These are phyloP conservation scores for Gelatoporia subvermispora DNA, from an alignment of 768 basidiomycete genomes.

Conservation along the genomic window DNA sequence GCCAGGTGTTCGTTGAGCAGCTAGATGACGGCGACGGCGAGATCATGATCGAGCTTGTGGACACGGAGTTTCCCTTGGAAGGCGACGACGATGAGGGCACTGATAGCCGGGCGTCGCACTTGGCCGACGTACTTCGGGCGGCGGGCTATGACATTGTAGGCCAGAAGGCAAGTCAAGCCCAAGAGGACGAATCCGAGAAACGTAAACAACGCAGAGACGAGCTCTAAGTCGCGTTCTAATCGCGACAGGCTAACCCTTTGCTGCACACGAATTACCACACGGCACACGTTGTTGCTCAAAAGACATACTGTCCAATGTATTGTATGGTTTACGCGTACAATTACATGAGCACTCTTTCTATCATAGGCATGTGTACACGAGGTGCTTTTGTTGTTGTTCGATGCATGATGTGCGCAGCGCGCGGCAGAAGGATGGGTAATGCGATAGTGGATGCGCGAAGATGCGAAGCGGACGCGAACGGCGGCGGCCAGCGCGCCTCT, in stretches of 20 bases:
- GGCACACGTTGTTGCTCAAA: not conserved
- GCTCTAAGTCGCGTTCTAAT: constrained; percentile 10
- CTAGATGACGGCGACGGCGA: constrained; percentile 20
- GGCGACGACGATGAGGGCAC: constrained; percentile 36
- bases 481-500: too few species aligned
- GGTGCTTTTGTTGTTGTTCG: constrained; percentile 2
- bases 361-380: constrained; percentile 15
- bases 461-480: too few species aligned
- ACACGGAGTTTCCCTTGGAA: constrained; percentile 25
- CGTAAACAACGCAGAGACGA: constrained; percentile 17
- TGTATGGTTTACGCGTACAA: constrained; percentile 23
- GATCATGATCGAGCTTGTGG: constrained; percentile 19
- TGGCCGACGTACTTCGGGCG: constrained; percentile 17
- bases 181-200: constrained; percentile 8
- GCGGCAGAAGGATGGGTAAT: too few species aligned
- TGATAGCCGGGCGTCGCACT: constrained; percentile 11
- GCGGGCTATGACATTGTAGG: constrained; percentile 13
- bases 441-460: too few species aligned
- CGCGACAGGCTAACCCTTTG: too few species aligned
- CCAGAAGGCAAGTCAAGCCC: constrained; percentile 10
- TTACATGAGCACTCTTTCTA: constrained; percentile 27
- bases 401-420: too few species aligned
- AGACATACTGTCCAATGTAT: constrained; percentile 6
- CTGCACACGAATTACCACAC: not conserved
- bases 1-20: constrained; percentile 12